Conservation (phyloP, 768 basidiomycete species). For the Boletus subparvulus region DNA sequence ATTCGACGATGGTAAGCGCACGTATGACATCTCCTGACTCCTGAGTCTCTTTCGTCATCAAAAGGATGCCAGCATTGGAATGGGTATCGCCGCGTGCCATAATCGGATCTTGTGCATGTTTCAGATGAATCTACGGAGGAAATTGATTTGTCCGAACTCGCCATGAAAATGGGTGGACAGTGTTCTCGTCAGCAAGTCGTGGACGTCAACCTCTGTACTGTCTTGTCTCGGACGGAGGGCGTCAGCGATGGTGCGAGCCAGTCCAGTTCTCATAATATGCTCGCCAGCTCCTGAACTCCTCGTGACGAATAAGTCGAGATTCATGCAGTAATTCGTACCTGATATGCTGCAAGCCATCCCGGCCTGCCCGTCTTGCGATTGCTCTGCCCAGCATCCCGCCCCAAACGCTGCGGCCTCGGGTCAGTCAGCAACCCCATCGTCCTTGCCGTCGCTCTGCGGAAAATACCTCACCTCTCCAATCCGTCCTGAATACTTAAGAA, state of each 20-base stretch:
- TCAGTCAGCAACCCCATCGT: not conserved
- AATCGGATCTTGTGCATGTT: slow-evolving; percentile 34
- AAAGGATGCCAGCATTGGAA: slow-evolving; percentile 60
- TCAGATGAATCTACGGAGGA: not conserved
- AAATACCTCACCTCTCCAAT: slow-evolving; percentile 61
- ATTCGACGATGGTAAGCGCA: slow-evolving; percentile 14
- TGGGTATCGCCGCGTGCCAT: slow-evolving; percentile 39
- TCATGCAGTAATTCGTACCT: slow-evolving; percentile 25
- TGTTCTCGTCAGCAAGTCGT: slow-evolving; percentile 47
- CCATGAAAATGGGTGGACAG: slow-evolving; percentile 53
- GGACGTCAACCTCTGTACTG: slow-evolving; percentile 47
- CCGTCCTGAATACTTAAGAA: slow-evolving; percentile 72
- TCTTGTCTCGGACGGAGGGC: slow-evolving; percentile 30
- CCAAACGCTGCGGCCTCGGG: slow-evolving; percentile 67
- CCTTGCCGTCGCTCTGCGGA: not conserved
- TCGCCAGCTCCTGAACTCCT: slow-evolving; percentile 63
- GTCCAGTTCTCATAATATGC: slow-evolving; percentile 54
- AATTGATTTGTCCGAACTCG: slow-evolving; percentile 30
- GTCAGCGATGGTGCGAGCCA: slow-evolving; percentile 59
- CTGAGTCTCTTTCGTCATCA: slow-evolving; percentile 52
- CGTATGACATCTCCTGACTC: slow-evolving; percentile 27
- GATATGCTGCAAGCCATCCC: slow-evolving; percentile 72
- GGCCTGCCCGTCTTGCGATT: slow-evolving; percentile 17
- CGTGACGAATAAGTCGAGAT: not conserved
- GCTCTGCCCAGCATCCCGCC: slow-evolving; percentile 74